Conservation (phyloP, 1,284 basidiomycete species). For the Puccinia triticina region DNA sequence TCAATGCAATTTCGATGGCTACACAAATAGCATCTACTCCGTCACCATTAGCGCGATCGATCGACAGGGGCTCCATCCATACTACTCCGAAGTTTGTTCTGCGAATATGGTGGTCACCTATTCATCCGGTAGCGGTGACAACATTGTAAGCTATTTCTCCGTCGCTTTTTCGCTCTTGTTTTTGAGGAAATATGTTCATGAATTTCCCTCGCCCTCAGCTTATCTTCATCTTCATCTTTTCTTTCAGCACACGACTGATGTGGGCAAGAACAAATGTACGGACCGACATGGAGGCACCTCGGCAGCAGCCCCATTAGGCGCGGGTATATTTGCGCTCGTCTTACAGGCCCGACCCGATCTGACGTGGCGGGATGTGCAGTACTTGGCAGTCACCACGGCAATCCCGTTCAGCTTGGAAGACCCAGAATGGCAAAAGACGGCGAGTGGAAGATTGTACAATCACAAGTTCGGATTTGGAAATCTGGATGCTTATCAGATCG, state of each 20-base stretch:
- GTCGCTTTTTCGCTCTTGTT: neutral
- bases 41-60: conserved; percentile 94
- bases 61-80: conserved; percentile 87
- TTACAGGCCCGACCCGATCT: conserved; percentile 84
- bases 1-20: conserved; percentile 99
- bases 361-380: conserved; percentile 94
- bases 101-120: conserved; percentile 96
- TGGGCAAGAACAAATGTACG: conserved; percentile 81
- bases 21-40: conserved; percentile 96
- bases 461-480: conserved; percentile 98
- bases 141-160: conserved; percentile 70
- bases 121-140: conserved; percentile 90
- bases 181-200: neutral
- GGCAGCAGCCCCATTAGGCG: conserved; percentile 94
- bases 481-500: conserved; percentile 79
- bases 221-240: conserved; percentile 5
- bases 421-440: conserved; percentile 89
- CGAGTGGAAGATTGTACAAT: conserved; percentile 78
- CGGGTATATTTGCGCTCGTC: conserved; percentile 84
- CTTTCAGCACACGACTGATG: conserved; percentile 86
- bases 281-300: conserved; percentile 90
- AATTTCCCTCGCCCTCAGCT: neutral
- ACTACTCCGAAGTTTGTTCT: conserved; percentile 94
- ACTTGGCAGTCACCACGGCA: conserved; percentile 80
- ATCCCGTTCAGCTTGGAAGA: conserved; percentile 78